Conservation (phyloP, 1,139 yeast genomes). For the Candida sanyaensis region DNA sequence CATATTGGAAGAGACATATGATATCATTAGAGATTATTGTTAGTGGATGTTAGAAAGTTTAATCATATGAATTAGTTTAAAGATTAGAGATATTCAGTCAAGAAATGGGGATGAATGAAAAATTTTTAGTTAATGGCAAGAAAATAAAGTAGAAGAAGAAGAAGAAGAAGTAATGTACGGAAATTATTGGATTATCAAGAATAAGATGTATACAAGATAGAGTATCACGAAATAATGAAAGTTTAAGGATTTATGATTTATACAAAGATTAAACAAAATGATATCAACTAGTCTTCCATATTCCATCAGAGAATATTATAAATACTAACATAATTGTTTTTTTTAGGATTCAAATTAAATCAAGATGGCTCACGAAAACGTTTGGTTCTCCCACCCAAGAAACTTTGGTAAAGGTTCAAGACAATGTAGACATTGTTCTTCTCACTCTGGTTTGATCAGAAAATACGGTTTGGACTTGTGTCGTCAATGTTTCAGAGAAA, state of each 20-base stretch:
- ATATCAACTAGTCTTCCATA: too few relatives aligned
- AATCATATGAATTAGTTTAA: too few relatives aligned
- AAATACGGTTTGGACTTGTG: conserved; percentile 99
- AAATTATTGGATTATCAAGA: too few relatives aligned
- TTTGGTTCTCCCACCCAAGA: conserved; percentile 99
- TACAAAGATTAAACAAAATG: too few relatives aligned
- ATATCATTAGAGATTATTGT: background rate
- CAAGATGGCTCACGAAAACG: conserved; percentile 99
- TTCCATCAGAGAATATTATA: too few relatives aligned
- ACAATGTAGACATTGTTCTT: conserved; percentile 98
- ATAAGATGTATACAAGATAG: too few relatives aligned
- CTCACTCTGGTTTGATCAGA: conserved; percentile 99
- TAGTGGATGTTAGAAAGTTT: too few relatives aligned
- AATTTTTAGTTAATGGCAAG: background rate
- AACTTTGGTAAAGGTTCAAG: conserved; percentile 99
- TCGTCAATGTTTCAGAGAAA: conserved; percentile 99
- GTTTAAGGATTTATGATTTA: too few relatives aligned
- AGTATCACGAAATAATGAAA: too few relatives aligned
- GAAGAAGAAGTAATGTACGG: background rate
- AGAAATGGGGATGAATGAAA: background rate
- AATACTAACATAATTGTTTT: conserved; percentile 27
- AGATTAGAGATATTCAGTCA: too few relatives aligned
- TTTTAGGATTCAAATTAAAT: conserved; percentile 21
- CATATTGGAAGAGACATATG: background rate
- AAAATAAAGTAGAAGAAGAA: too few relatives aligned